phyloP scores from a whole-genome alignment of 23 red algal genomes.

The Porphyridium purpureum region DNA sequence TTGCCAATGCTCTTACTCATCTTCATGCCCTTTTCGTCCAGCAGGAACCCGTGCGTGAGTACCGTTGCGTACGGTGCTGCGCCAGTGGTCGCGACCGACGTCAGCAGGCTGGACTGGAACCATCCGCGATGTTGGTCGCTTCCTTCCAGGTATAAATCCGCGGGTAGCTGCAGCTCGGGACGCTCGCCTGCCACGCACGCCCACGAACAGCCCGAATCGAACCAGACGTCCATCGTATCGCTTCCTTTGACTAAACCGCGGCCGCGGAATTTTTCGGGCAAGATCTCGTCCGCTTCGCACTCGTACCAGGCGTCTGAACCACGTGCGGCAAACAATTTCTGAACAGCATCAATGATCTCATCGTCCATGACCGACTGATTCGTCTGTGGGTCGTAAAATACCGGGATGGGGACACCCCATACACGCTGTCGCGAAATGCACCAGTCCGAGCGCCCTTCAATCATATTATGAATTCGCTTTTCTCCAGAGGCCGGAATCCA shows the following conservation, averaged over 20 bases:
- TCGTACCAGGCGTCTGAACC: constrained; percentile 90
- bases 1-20: constrained; percentile 96
- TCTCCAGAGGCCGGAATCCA: constrained; percentile 59
- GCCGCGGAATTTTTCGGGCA: constrained; percentile 42
- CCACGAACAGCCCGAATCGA: constrained; percentile 99
- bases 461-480: constrained; percentile 70
- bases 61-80: constrained; percentile 65
- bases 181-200: constrained; percentile 30
- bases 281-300: constrained; percentile 47
- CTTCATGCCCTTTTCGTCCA: constrained; percentile 93
- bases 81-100: constrained; percentile 67
- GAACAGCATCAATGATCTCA: constrained; percentile 59
- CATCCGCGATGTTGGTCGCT: constrained; percentile 94
- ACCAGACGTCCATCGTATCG: constrained; percentile 99
- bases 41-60: constrained; percentile 91
- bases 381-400: constrained; percentile 72
- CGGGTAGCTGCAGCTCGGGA: constrained; percentile 16
- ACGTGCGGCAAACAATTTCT: constrained; percentile 27
- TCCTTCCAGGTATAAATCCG: constrained; percentile 91
- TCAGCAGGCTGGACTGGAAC: constrained; percentile 97
- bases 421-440: constrained; percentile 94
- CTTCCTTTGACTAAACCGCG: constrained; percentile 46
- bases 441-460: constrained; percentile 79
- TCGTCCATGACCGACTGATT: constrained; percentile 35
- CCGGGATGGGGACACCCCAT: constrained; percentile 97